Percentiles rank a stretch among this genome's conserved stretches.
Conservation (phyloP, 331 rosid species). For the Ulmus americana region DNA sequence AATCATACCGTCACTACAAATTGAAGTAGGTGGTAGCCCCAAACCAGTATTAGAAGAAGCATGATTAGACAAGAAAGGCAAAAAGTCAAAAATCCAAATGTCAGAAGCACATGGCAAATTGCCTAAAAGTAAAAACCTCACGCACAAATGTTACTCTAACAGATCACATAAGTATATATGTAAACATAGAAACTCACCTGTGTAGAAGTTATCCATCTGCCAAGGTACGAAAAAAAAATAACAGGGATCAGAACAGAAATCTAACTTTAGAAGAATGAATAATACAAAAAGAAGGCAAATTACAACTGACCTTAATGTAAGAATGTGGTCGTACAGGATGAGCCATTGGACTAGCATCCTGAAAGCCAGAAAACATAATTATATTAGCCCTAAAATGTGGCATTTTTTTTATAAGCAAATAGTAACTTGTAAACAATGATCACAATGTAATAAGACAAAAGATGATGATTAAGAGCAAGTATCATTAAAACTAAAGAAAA, state of each 20-base stretch:
- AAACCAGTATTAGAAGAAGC: conserved; percentile 33
- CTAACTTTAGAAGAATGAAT: conserved; percentile 12
- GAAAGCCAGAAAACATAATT: conserved; percentile 24
- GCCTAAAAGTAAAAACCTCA: conserved; percentile 2
- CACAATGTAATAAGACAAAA: not conserved
- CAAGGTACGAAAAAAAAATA: conserved; percentile 13
- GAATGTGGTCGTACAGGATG: conserved; percentile 99
- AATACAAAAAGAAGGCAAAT: conserved; percentile 8
- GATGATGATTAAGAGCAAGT: not conserved
- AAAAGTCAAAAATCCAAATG: conserved; percentile 36
- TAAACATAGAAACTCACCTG: conserved; percentile 50
- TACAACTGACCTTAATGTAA: conserved; percentile 76
- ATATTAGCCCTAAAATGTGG: conserved; percentile 17
- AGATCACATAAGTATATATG: not conserved
- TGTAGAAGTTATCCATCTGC: conserved; percentile 99
- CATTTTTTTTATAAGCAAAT: not conserved
- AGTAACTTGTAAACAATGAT: not conserved
- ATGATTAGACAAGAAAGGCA: conserved; percentile 26
- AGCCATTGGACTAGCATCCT: conserved; percentile 99
- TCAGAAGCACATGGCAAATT: conserved; percentile 19
- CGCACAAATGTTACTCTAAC: not conserved
- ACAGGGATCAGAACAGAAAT: not conserved
- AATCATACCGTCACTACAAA: conserved; percentile 85
- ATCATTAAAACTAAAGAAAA: not conserved
- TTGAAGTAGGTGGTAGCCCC: conserved; percentile 42